Evolutionary conservation across 1,284 basidiomycete genomes (phyloP).

Genomic region (Melampsora americana): DNA sequence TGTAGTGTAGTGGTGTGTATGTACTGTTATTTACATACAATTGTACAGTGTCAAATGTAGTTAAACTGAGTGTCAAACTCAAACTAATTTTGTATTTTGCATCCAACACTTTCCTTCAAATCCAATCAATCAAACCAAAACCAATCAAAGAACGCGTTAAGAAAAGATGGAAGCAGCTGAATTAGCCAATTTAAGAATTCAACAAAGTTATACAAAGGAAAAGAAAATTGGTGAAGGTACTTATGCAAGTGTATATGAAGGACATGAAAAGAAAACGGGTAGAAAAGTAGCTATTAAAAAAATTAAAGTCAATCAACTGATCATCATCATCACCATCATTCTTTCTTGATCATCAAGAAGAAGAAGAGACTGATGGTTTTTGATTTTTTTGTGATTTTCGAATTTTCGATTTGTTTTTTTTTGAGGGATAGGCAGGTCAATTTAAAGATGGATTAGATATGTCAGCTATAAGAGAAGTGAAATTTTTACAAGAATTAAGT

Average conservation of each 20-base stretch:
- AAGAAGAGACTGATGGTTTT: not conserved
- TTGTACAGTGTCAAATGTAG: no score
- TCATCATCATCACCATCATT: no score
- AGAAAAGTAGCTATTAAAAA: slow-evolving; percentile 94
- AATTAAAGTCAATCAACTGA: slow-evolving; percentile 54
- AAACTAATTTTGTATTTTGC: no score
- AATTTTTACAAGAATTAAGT: slow-evolving; percentile 86
- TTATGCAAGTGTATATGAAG: slow-evolving; percentile 94
- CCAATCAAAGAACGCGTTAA: no score
- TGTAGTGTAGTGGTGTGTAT: no score
- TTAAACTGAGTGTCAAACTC: no score
- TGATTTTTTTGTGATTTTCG: not conserved
- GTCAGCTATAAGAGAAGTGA: slow-evolving; percentile 97
- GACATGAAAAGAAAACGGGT: slow-evolving; percentile 68
- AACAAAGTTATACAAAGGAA: slow-evolving; percentile 43
- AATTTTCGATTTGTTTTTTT: not conserved
- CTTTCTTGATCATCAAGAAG: no score
- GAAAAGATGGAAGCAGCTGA: slow-evolving; percentile 40
- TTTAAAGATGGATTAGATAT: slow-evolving; percentile 98
- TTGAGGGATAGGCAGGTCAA: slow-evolving; percentile 70
- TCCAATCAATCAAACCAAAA: no score
- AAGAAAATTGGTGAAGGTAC: slow-evolving; percentile 74
- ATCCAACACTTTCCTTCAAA: no score
- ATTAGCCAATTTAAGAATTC: slow-evolving; percentile 39
- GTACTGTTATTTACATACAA: no score